A percentile compares a stretch with the other conserved stretches of the same genome.
Conservation (phyloP, 331 rosid genomes). For the Saraca asoca region DNA sequence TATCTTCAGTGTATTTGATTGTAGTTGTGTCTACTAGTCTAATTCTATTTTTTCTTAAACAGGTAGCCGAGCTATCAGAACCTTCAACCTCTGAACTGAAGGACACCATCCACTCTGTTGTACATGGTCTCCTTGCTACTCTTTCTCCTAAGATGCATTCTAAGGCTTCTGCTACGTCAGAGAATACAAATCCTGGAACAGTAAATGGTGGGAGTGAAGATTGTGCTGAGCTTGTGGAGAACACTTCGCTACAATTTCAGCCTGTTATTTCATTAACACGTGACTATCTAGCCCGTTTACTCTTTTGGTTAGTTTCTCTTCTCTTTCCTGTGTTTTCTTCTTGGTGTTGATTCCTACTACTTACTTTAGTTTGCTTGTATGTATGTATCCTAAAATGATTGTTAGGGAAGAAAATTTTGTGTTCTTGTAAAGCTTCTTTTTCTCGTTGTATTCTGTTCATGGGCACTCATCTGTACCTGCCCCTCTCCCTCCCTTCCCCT, state of each 20-base stretch:
- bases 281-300: slow-evolving; percentile 86
- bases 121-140: slow-evolving; percentile 93
- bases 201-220: slow-evolving; percentile 61
- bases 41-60: slow-evolving; percentile 18
- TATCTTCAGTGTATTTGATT: neutral
- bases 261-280: slow-evolving; percentile 77
- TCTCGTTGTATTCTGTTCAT: too few species aligned
- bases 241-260: slow-evolving; percentile 82
- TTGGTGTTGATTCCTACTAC: too few species aligned
- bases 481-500: too few species aligned
- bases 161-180: slow-evolving; percentile 62
- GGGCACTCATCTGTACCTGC: too few species aligned
- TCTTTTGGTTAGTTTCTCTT: slow-evolving; percentile 75
- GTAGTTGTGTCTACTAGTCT: slow-evolving; percentile 7
- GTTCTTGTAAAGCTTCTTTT: neutral
- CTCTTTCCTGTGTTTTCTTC: slow-evolving; percentile 5
- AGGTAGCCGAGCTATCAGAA: slow-evolving; percentile 96
- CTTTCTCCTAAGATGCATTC: slow-evolving; percentile 95
- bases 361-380: too few species aligned
- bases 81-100: slow-evolving; percentile 75
- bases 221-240: slow-evolving; percentile 79
- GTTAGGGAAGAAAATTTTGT: neutral
- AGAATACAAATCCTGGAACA: slow-evolving; percentile 58
- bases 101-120: slow-evolving; percentile 78
- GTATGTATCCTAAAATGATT: slow-evolving; percentile 3